Evolutionary conservation across 345 rosid genomes (phyloP).

Genomic region (Rhizophora apiculata): DNA sequence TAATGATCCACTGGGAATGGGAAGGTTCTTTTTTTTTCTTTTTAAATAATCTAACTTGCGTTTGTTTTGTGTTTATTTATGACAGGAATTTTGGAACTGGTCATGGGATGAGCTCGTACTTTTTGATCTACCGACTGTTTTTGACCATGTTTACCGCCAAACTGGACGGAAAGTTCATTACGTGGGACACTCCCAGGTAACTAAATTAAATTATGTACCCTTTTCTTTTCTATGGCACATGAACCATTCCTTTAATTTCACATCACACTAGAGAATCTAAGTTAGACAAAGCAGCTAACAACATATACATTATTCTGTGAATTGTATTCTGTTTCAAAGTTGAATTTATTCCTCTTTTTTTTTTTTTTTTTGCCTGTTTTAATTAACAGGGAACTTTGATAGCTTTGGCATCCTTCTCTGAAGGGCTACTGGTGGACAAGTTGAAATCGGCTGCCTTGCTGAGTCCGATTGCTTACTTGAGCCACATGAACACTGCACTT

Average conservation of each 20-base stretch:
- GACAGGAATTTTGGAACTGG: conserved; percentile 87
- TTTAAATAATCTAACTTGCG: background rate
- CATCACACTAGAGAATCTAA: too few relatives aligned
- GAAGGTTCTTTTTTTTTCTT: background rate
- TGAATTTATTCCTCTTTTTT: background rate
- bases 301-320: too few relatives aligned
- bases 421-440: conserved; percentile 56
- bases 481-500: conserved; percentile 75
- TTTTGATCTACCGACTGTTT: conserved; percentile 71
- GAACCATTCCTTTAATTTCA: too few relatives aligned
- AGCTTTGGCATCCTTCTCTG: conserved; percentile 74
- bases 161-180: conserved; percentile 76
- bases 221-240: too few relatives aligned
- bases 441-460: conserved; percentile 67
- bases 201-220: too few relatives aligned
- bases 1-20: too few relatives aligned
- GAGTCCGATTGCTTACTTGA: conserved; percentile 88
- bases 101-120: conserved; percentile 85
- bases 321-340: too few relatives aligned
- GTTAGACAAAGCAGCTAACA: too few relatives aligned
- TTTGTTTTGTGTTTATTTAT: background rate
- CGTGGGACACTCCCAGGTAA: conserved; percentile 88
- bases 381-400: conserved; percentile 68
- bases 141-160: conserved; percentile 47
- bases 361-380: background rate